Conservation (phyloP, 1,284 basidiomycete species). For the Papiliotrema flavescens region DNA sequence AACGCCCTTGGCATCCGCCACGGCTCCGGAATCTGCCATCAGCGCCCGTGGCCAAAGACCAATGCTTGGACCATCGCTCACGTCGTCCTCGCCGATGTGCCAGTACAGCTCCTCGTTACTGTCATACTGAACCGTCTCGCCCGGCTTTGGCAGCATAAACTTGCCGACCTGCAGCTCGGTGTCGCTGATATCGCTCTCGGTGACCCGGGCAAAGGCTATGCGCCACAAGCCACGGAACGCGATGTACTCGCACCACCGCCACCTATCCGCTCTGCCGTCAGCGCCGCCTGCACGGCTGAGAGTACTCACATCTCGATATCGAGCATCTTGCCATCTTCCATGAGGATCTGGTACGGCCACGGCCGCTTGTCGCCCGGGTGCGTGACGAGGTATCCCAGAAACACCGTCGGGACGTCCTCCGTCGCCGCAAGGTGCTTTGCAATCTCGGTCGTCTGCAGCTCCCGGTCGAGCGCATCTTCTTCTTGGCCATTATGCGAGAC, state of each 20-base stretch:
- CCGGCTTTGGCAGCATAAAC: constrained; percentile 67
- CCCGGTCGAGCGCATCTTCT: constrained; percentile 81
- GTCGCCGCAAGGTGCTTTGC: constrained; percentile 72
- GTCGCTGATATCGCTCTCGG: constrained; percentile 45
- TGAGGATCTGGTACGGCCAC: constrained; percentile 77
- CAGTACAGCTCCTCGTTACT: constrained; percentile 62
- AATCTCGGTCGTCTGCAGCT: constrained; percentile 78
- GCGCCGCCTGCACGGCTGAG: not conserved
- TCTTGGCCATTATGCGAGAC: constrained; percentile 94
- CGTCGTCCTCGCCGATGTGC: constrained; percentile 62
- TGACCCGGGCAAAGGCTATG: constrained; percentile 53
- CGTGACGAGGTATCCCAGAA: constrained; percentile 80
- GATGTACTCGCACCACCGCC: constrained; percentile 78
- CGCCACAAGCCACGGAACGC: constrained; percentile 76
- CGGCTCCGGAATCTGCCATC: constrained; percentile 52
- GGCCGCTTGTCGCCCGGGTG: constrained; percentile 68
- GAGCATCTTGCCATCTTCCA: constrained; percentile 40
- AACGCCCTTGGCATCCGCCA: constrained; percentile 47
- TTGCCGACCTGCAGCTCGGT: constrained; percentile 60
- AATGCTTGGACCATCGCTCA: constrained; percentile 9
- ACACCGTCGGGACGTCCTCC: constrained; percentile 74
- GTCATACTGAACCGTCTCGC: constrained; percentile 58
- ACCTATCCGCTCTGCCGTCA: constrained; percentile 15
- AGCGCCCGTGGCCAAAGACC: not conserved
- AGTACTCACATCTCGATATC: constrained; percentile 56